Percentiles rank a stretch among this genome's conserved stretches.
Evolutionary conservation across 140 eudicot genomes (phyloP).

Genomic region (Oenanthe javanica): DNA sequence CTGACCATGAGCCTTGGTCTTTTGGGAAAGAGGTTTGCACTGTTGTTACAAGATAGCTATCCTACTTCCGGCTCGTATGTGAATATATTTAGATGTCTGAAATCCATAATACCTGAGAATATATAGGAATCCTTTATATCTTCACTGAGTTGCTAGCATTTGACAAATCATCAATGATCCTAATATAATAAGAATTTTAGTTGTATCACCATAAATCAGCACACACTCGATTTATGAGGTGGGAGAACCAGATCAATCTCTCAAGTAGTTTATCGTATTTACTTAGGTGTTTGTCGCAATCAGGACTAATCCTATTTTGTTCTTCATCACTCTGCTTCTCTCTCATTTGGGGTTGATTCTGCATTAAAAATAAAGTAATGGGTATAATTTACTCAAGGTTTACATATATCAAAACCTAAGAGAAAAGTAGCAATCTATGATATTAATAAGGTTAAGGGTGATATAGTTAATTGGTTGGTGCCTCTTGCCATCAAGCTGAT

Average conservation of each 20-base stretch:
- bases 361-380: background rate
- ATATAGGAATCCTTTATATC: background rate
- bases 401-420: background rate
- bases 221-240: background rate
- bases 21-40: constrained; percentile 67
- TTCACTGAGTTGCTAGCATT: background rate
- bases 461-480: background rate
- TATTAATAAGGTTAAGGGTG: background rate
- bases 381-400: background rate
- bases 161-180: background rate
- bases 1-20: constrained; percentile 95
- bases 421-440: background rate
- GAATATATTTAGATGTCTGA: background rate
- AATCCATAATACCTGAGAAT: background rate
- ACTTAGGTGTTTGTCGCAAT: background rate
- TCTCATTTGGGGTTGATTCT: background rate
- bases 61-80: background rate
- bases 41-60: background rate
- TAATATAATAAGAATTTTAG: background rate
- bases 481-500: background rate
- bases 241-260: background rate
- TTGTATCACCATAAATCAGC: background rate
- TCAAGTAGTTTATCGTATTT: background rate
- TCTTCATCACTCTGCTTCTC: background rate
- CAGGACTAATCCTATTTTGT: background rate